Evolutionary conservation across 306 rosid genomes (phyloP).

Genomic region (Vicia faba): DNA sequence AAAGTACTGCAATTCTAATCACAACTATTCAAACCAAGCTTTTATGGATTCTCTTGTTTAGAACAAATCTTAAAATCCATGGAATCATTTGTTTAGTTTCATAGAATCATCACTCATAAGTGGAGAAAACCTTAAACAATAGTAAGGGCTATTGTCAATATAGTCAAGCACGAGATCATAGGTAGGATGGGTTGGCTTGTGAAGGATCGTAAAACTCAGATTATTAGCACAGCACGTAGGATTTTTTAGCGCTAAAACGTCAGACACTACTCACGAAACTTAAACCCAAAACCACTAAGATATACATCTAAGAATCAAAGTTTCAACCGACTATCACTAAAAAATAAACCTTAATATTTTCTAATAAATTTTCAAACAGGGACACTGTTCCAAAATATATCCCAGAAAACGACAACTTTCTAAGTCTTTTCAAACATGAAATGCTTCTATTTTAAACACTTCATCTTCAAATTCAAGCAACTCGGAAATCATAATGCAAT

Average conservation of each 20-base stretch:
- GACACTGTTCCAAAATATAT: background rate
- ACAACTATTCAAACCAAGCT: conserved; percentile 18
- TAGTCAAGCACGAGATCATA: too few relatives aligned
- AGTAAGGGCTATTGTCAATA: too few relatives aligned
- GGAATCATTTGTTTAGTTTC: background rate
- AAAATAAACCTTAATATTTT: background rate
- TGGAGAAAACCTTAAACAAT: background rate
- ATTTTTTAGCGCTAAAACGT: background rate
- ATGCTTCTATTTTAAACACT: background rate
- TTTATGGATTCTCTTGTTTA: conserved; percentile 10
- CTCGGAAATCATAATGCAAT: conserved; percentile 2
- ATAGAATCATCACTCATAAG: background rate
- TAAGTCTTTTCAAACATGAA: background rate
- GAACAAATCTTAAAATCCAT: conserved; percentile 23
- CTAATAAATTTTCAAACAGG: background rate
- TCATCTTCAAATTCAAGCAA: too few relatives aligned
- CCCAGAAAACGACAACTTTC: too few relatives aligned
- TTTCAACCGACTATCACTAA: background rate
- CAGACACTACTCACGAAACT: background rate
- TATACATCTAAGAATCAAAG: too few relatives aligned
- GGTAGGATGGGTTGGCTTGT: too few relatives aligned
- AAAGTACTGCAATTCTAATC: background rate
- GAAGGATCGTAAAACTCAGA: too few relatives aligned
- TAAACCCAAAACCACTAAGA: too few relatives aligned
- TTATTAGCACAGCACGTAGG: too few relatives aligned